Percentiles rank a stretch among this genome's conserved stretches.
phyloP scores from a whole-genome alignment of 2,329 filamentous ascomycete genomes.

The Zymoseptoria tritici region DNA sequence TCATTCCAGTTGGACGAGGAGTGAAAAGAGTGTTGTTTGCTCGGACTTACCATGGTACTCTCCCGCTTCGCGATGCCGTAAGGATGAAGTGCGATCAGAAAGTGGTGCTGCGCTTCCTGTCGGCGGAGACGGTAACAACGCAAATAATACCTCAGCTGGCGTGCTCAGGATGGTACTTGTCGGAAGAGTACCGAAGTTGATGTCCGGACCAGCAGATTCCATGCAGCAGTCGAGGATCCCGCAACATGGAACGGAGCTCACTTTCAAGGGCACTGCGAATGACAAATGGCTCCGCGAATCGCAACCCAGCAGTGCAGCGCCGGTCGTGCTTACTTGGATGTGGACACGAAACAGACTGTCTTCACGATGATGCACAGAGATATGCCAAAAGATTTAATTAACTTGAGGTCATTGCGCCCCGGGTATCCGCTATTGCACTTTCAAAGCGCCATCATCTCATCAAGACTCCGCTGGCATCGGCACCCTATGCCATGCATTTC shows the following conservation, averaged over 20 bases:
- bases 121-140: neutral
- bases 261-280: neutral
- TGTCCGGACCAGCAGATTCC: neutral
- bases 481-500: constrained; percentile 60
- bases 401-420: neutral
- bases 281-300: too few species aligned
- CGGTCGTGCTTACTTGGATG: too few species aligned
- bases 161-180: too few species aligned
- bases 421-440: neutral
- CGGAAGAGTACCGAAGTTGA: neutral
- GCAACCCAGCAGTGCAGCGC: too few species aligned
- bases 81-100: neutral
- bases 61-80: neutral
- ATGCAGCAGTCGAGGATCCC: neutral
- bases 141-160: too few species aligned
- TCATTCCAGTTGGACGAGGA: constrained; percentile 32
- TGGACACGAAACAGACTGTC: too few species aligned
- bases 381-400: neutral
- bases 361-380: neutral
- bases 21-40: neutral
- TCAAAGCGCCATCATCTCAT: neutral
- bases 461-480: constrained; percentile 1
- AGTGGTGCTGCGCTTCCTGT: neutral
- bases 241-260: too few species aligned
- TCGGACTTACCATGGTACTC: neutral